Percentiles rank a stretch among this genome's conserved stretches.
phyloP scores from a whole-genome alignment of 106 monocot species.

The Dendrobium catenatum region DNA sequence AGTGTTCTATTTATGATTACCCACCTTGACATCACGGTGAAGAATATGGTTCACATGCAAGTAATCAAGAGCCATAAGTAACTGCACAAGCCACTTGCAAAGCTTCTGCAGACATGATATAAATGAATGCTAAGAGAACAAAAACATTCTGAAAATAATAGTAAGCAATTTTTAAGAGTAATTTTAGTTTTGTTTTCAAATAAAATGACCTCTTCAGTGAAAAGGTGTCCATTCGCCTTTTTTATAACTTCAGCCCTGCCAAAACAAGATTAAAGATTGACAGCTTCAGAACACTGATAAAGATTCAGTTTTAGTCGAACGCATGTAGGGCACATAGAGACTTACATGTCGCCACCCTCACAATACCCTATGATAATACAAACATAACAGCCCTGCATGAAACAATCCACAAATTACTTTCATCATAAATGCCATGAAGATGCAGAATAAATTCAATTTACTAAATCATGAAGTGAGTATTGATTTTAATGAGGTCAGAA shows the following conservation, averaged over 20 bases:
- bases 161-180: background rate
- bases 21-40: conserved; percentile 99
- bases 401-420: conserved; percentile 13
- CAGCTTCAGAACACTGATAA: background rate
- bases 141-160: background rate
- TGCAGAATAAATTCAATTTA: background rate
- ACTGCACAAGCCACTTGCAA: conserved; percentile 97
- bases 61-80: conserved; percentile 98
- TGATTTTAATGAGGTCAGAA: background rate
- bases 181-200: background rate
- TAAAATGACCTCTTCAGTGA: conserved; percentile 74
- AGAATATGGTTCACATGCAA: conserved; percentile 93
- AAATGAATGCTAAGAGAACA: background rate
- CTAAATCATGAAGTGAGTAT: background rate
- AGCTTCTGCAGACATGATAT: conserved; percentile 55
- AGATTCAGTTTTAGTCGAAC: background rate
- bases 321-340: conserved; percentile 3
- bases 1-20: conserved; percentile 4
- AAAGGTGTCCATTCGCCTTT: conserved; percentile 76
- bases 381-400: conserved; percentile 87
- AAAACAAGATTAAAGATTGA: background rate
- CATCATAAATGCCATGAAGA: background rate
- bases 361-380: conserved; percentile 97
- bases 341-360: conserved; percentile 97
- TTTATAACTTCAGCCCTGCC: conserved; percentile 88